Conservation (phyloP, 2,329 filamentous ascomycete genomes). For the Aspergillus fructus region DNA sequence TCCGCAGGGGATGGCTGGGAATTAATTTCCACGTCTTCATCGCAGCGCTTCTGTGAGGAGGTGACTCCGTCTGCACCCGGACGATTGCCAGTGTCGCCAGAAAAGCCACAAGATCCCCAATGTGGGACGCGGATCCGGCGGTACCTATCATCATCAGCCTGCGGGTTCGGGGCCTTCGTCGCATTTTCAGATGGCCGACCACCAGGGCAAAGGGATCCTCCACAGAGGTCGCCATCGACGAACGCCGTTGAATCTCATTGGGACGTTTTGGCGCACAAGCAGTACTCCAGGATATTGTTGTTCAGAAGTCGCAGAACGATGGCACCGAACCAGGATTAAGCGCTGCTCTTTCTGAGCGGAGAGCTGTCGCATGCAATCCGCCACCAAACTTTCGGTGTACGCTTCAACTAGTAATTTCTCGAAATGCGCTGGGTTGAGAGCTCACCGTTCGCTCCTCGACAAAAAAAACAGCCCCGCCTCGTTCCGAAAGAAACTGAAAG, state of each 20-base stretch:
- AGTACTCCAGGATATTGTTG: not conserved
- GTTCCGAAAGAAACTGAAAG: conserved; percentile 5
- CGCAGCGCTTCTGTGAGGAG: conserved; percentile 6
- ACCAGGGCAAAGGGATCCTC: conserved; percentile 10
- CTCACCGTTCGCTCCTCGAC: conserved; percentile 2
- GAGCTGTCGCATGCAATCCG: conserved; percentile 10
- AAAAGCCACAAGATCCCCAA: conserved; percentile 25
- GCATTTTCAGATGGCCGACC: conserved; percentile 18
- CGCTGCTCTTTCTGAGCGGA: not conserved
- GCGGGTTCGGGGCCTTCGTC: conserved; percentile 22
- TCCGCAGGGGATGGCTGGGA: not conserved
- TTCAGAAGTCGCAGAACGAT: not conserved
- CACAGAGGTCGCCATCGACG: conserved; percentile 11
- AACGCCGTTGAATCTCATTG: not conserved
- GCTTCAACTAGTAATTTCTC: conserved; percentile 4
- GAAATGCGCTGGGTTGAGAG: conserved; percentile 4
- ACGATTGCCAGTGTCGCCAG: conserved; percentile 20
- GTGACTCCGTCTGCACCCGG: conserved; percentile 22
- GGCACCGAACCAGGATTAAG: not conserved
- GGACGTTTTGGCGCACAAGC: not conserved
- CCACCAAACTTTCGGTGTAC: conserved; percentile 25
- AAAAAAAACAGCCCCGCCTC: conserved; percentile 8
- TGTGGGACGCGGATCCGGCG: conserved; percentile 34
- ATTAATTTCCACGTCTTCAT: conserved; percentile 5
- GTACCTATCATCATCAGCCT: conserved; percentile 30